These are phyloP conservation scores for Mrakia blollopis DNA, from an alignment of 768 basidiomycete species.

Conservation along the genomic window DNA sequence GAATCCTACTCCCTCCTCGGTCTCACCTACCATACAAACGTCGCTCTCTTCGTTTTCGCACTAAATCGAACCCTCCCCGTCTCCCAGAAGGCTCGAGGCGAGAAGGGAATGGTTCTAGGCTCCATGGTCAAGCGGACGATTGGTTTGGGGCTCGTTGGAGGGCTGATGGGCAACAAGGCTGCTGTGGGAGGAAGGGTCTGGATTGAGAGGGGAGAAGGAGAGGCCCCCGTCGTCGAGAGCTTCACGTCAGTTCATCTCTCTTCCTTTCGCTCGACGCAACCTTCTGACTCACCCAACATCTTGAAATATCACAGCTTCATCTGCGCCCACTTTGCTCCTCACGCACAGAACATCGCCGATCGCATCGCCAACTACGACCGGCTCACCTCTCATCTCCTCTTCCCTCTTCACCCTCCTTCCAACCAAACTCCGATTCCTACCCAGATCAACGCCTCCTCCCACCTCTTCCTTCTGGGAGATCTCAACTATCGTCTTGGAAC, in stretches of 20 bases:
- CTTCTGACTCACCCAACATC: not conserved
- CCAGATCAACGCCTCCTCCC: slow-evolving; percentile 70
- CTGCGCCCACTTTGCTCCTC: slow-evolving; percentile 83
- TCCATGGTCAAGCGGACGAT: slow-evolving; percentile 62
- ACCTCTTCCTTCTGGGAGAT: slow-evolving; percentile 89
- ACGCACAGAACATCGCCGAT: slow-evolving; percentile 58
- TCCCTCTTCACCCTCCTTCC: slow-evolving; percentile 56
- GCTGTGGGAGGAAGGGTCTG: slow-evolving; percentile 84
- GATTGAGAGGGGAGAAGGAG: slow-evolving; percentile 53
- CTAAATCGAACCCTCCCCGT: slow-evolving; percentile 56
- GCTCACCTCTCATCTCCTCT: slow-evolving; percentile 75
- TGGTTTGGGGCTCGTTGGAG: slow-evolving; percentile 58
- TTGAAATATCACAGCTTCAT: slow-evolving; percentile 68
- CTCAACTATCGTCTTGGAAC: slow-evolving; percentile 76
- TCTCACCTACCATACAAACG: slow-evolving; percentile 75
- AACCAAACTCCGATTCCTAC: slow-evolving; percentile 26
- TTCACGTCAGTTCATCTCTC: slow-evolving; percentile 64
- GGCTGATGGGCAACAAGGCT: slow-evolving; percentile 88
- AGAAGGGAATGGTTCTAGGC: slow-evolving; percentile 45
- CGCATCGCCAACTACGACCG: slow-evolving; percentile 74
- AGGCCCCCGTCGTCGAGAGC: slow-evolving; percentile 57
- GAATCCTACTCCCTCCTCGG: slow-evolving; percentile 71
- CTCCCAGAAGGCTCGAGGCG: slow-evolving; percentile 42
- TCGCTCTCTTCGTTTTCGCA: slow-evolving; percentile 81
- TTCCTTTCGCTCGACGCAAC: not conserved